These are phyloP conservation scores for Prunus persica DNA, from an alignment of 306 rosid species.

Conservation along the genomic window DNA sequence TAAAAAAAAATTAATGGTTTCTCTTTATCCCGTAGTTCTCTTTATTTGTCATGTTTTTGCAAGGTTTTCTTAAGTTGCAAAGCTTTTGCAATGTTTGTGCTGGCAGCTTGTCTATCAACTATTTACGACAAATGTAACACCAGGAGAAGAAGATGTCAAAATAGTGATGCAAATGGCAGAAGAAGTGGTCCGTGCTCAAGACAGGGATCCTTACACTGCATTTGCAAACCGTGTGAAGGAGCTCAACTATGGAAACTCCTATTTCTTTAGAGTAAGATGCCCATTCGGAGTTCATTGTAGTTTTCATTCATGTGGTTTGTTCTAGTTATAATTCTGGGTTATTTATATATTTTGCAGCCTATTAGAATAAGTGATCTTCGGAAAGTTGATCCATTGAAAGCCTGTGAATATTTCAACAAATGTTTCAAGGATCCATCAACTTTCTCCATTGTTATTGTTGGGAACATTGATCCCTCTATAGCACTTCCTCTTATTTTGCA, in stretches of 20 bases:
- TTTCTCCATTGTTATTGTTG: constrained; percentile 82
- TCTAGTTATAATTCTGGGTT: constrained; percentile 27
- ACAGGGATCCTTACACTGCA: constrained; percentile 90
- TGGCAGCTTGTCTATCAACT: constrained; percentile 93
- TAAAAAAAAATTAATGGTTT: neutral
- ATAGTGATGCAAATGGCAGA: constrained; percentile 99
- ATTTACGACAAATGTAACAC: constrained; percentile 71
- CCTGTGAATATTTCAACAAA: constrained; percentile 90
- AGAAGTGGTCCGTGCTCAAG: constrained; percentile 94
- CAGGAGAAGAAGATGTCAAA: constrained; percentile 84
- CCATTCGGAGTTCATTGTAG: constrained; percentile 19
- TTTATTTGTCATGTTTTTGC: neutral
- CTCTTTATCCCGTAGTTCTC: neutral
- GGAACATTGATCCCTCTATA: constrained; percentile 73
- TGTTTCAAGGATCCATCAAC: constrained; percentile 95
- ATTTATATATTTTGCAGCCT: constrained; percentile 57
- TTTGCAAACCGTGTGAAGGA: constrained; percentile 95
- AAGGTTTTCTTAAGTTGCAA: constrained; percentile 3
- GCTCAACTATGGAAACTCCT: constrained; percentile 96
- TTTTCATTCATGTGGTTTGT: constrained; percentile 10
- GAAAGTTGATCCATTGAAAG: constrained; percentile 81
- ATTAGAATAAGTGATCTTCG: constrained; percentile 68
- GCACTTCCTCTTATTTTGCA: constrained; percentile 90
- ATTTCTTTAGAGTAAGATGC: constrained; percentile 75
- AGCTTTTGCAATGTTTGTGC: constrained; percentile 22